Evolutionary conservation across 495 filamentous ascomycete species (phyloP), one percentile per base, ranked within the genome.

Genomic region (Aspergillus sclerotioniger): DNA sequence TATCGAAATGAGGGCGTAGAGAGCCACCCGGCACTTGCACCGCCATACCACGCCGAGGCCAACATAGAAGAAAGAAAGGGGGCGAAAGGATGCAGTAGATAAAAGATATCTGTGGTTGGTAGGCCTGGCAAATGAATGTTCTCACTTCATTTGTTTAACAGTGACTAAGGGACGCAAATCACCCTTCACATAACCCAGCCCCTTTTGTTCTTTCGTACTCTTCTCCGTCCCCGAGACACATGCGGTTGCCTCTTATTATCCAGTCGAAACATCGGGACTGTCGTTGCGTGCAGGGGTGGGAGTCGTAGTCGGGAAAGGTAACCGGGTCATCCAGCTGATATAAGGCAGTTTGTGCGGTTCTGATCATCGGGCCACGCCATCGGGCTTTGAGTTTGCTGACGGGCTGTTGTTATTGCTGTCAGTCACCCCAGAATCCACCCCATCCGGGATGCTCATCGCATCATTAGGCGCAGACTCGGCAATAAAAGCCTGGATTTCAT

Each of bases 401-500:
- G 37, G 10, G 37, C 10, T 41, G 13, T n/a, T 41, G 9, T 9
- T n/a, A 15, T 12, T 41, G 12, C 12, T 41, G 9, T 37, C 33
- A 4, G 33, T 37, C 13, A 15, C 13, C 33, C 13, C 33, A 8
- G 33, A 9, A 35, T n/a, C 37, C 37, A n/a, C 37, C n/a, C 37
- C 37, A n/a, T 41, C 37, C 12, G 37, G 9, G n/a, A 6, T n/a
- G 5, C 5, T n/a, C 12, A 6, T 6, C 10, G 15, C 12, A n/a
- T 41, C 13, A 15, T 1, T 9, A n/a, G 37, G 37, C 5, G 12
- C 6, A 29, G 48, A 33, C n/a, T 58, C 41, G 7, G 48, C 31
- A 21, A 67, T 17, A 12, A 51, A 29, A 7, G 32, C 35, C 35
- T 35, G 60, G 8, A 73, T 63, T 8, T 67, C 58, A 6, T 69